These are phyloP conservation scores for Suillus plorans DNA, from an alignment of 768 basidiomycete genomes.

Conservation along the genomic window DNA sequence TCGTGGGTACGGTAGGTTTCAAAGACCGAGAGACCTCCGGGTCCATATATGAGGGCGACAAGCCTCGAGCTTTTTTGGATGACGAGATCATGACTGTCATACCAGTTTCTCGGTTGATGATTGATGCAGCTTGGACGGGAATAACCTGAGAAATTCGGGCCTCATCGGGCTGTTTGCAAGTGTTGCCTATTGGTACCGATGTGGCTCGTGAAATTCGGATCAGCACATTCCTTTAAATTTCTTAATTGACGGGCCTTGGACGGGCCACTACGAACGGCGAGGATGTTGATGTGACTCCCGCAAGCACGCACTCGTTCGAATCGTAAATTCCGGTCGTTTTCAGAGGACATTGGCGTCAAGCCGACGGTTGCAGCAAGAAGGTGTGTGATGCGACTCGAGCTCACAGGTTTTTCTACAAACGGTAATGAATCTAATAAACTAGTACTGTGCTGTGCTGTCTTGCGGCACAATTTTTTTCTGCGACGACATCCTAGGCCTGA, in stretches of 20 bases:
- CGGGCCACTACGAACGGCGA: background rate
- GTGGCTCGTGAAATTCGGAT: too few relatives aligned
- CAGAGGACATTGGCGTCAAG: background rate
- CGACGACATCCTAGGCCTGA: too few relatives aligned
- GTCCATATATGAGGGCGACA: background rate
- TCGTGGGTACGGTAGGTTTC: background rate
- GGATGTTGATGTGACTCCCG: background rate
- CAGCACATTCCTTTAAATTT: too few relatives aligned
- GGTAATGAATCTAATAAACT: background rate
- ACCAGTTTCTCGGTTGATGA: background rate
- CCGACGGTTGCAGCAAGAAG: background rate
- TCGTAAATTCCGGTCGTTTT: background rate
- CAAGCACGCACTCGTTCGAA: background rate
- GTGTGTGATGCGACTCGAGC: background rate
- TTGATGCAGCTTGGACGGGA: too few relatives aligned
- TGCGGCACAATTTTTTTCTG: background rate
- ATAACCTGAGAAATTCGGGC: too few relatives aligned
- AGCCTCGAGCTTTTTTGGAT: background rate
- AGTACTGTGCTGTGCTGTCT: background rate
- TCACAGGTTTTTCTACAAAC: background rate
- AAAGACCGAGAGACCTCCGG: background rate
- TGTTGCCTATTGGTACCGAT: too few relatives aligned
- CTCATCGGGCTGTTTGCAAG: too few relatives aligned
- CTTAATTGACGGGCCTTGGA: too few relatives aligned
- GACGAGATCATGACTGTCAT: background rate